phyloP scores from a whole-genome alignment of 257 asterid genomes.

The Apocynum venetum region DNA sequence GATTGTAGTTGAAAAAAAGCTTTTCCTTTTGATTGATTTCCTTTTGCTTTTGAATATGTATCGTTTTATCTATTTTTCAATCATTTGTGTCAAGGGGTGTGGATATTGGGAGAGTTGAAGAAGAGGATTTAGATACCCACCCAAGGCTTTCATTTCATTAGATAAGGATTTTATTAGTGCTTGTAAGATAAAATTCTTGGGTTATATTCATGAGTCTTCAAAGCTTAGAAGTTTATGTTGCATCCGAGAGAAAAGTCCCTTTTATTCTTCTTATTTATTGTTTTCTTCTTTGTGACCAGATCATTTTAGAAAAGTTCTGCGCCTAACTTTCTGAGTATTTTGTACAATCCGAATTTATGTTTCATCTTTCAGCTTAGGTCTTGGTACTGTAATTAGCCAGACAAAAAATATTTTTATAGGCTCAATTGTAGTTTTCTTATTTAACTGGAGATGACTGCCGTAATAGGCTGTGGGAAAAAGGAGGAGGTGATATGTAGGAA shows the following conservation, averaged over 20 bases:
- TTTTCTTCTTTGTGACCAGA: neutral
- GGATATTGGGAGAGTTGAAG: neutral
- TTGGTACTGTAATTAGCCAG: neutral
- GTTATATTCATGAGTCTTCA: neutral
- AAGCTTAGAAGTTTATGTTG: neutral
- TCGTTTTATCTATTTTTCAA: neutral
- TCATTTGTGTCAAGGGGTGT: neutral
- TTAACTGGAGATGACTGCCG: neutral
- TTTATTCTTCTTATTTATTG: neutral
- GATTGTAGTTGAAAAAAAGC: neutral
- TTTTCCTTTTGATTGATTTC: neutral
- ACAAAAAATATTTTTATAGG: neutral
- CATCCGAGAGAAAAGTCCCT: neutral
- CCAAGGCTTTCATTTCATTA: neutral
- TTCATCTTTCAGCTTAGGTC: neutral
- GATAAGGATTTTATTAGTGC: neutral
- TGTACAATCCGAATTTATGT: neutral
- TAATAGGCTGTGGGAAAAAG: neutral
- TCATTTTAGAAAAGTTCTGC: neutral
- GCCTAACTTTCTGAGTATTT: neutral
- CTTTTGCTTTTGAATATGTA: neutral
- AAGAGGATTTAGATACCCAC: neutral
- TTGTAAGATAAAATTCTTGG: neutral
- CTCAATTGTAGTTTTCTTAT: neutral
- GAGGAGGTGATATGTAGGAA: neutral